Base-by-base conservation (phyloP, 257 asterid genomes). In the Solanum infundibuliforme region DNA sequence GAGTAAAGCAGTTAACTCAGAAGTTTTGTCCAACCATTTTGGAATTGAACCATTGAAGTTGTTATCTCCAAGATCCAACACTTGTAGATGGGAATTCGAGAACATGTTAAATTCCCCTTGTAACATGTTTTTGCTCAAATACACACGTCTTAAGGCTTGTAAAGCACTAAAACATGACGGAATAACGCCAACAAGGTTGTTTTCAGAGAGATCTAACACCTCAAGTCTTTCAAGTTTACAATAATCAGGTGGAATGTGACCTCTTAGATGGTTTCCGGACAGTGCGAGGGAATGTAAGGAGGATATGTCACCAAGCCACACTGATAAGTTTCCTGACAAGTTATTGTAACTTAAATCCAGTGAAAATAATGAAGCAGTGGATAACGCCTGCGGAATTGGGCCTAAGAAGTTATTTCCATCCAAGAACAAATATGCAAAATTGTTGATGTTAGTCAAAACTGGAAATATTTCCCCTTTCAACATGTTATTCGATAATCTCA, bases 321-420 rank as follows among this genome's bases (percentile, higher is more conserved):
- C 6, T 11, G 48, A 18, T 35, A 73, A 13, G 23, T 73, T 73
- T 32, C 79, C 79, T 0, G 79, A 72, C 43, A 86, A 46, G 23
- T 20, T 55, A 74, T 73, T 86, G 34, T 12, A 3, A 86, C 85
- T 86, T 27, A 86, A 29, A 38, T 86, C 88, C 84, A 86, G 13
- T 4, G 41, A 36, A 5, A 10, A 3, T 52, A 86, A 77, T 4
- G 60, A 36, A 38, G 66, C 12, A 55, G 69, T 6, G 62, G 73
- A 86, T n/a, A 86, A 46, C 36, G n/a, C 55, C 8, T 55, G 31
- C 5, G 79, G 88, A 4, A 89, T 71, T 7, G 86, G 5, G 36
- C 91, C 88, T 10, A 88, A 72, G 43, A 89, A 77, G 25, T 83
- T 76, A 66, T 87, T 89, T 1, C 85, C 43, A 21, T 87, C 83